These are phyloP conservation scores for Coix lacrymajobi DNA, from an alignment of 176 grass and related monocot species.

Conservation along the genomic window DNA sequence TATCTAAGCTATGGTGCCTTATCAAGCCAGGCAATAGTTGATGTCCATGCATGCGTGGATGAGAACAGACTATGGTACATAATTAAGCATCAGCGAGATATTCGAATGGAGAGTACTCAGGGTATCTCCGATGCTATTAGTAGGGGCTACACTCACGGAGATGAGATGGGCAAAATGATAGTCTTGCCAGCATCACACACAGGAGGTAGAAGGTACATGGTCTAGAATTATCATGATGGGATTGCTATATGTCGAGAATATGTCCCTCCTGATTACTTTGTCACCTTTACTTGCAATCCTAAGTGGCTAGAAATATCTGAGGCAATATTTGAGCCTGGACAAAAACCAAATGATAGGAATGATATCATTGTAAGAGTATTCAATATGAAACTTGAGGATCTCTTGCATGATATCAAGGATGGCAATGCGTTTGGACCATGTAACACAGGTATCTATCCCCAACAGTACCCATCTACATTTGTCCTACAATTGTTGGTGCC, in stretches of 20 bases:
- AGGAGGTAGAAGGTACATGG: background rate
- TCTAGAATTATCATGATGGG: background rate
- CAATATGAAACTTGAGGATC: too few relatives aligned
- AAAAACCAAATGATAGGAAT: background rate
- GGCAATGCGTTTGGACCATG: background rate
- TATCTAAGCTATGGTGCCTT: background rate
- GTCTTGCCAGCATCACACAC: background rate
- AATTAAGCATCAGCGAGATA: rapidly evolving
- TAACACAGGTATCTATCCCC: background rate
- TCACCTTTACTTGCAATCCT: too few relatives aligned
- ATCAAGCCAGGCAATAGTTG: background rate
- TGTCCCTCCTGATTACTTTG: too few relatives aligned
- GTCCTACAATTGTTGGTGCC: too few relatives aligned
- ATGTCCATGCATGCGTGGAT: background rate
- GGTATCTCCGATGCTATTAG: too few relatives aligned
- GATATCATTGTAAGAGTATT: too few relatives aligned
- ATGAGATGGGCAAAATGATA: background rate
- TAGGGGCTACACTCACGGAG: background rate
- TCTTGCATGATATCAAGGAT: too few relatives aligned
- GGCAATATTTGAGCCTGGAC: background rate
- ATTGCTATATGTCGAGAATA: background rate
- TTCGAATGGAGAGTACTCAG: background rate
- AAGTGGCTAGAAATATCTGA: too few relatives aligned
- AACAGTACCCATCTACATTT: too few relatives aligned
- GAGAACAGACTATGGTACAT: background rate